These are phyloP conservation scores for Triangularia setosa DNA, from an alignment of 2,329 filamentous ascomycete genomes.

Conservation along the genomic window DNA sequence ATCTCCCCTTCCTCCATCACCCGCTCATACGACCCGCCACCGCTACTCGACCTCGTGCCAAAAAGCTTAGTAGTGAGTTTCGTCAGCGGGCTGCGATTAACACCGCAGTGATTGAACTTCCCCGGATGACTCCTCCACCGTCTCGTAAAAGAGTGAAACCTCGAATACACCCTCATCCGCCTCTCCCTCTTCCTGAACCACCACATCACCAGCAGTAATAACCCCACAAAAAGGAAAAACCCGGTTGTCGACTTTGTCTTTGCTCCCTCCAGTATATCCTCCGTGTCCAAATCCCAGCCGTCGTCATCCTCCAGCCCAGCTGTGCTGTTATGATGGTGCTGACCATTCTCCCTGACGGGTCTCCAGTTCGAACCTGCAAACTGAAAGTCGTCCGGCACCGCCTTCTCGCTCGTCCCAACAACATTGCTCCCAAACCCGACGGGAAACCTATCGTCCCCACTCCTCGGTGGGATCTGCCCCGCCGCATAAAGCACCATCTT, in stretches of 20 bases:
- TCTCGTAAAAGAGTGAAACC: conserved; percentile 43
- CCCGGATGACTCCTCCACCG: conserved; percentile 41
- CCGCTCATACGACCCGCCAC: conserved; percentile 66
- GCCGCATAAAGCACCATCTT: conserved; percentile 95
- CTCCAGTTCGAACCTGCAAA: conserved; percentile 62
- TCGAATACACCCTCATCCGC: conserved; percentile 57
- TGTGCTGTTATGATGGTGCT: conserved; percentile 17
- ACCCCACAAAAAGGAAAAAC: conserved; percentile 71
- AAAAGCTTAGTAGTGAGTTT: conserved; percentile 62
- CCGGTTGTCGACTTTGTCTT: conserved; percentile 67
- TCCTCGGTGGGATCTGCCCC: conserved; percentile 71
- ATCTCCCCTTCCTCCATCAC: conserved; percentile 84
- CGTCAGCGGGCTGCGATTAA: conserved; percentile 41
- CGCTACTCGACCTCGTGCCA: conserved; percentile 40
- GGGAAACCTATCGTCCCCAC: conserved; percentile 55
- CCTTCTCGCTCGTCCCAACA: conserved; percentile 29
- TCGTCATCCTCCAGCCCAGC: conserved; percentile 45
- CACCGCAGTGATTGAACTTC: conserved; percentile 32
- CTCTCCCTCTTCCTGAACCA: conserved; percentile 78
- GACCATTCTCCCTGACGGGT: conserved; percentile 20
- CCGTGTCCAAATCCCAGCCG: conserved; percentile 48
- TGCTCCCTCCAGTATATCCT: conserved; percentile 61
- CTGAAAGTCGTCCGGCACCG: conserved; percentile 75
- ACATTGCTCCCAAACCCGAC: conserved; percentile 92
- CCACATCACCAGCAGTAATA: conserved; percentile 66